Percentiles rank a stretch among this genome's conserved stretches.
Evolutionary conservation across 441 rosid genomes (phyloP).

Genomic region (Populus hybrid): DNA sequence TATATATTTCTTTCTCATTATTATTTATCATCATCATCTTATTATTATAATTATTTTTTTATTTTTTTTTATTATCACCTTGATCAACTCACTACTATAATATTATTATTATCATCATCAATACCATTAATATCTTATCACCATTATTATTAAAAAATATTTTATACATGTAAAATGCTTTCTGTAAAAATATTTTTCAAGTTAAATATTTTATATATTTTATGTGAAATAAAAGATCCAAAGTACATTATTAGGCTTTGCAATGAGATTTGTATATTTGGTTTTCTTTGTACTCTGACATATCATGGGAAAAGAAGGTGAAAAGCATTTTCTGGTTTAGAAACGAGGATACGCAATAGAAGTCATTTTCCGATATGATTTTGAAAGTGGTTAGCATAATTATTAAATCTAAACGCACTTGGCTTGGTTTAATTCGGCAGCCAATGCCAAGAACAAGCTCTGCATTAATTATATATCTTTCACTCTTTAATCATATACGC

Average conservation of each 20-base stretch:
- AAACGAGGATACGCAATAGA: background rate
- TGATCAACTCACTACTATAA: no score
- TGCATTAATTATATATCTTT: background rate
- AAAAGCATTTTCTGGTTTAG: background rate
- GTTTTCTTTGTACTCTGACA: background rate
- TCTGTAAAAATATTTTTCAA: no score
- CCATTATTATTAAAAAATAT: no score
- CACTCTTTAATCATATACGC: background rate
- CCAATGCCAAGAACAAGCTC: background rate
- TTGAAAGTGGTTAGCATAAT: background rate
- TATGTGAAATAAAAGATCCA: no score
- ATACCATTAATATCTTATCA: no score
- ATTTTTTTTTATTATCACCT: no score
- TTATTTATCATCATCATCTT: no score
- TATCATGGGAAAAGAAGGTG: background rate
- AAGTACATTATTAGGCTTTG: background rate
- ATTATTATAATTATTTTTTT: no score
- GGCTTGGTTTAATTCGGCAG: background rate
- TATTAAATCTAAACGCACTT: background rate
- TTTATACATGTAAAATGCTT: no score
- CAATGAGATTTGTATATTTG: background rate
- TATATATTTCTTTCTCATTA: no score
- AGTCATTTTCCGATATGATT: slow-evolving; percentile 18
- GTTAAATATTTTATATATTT: no score
- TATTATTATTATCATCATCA: no score